Percentiles rank a stretch among this genome's conserved stretches.
Conservation (phyloP, 2,329 filamentous ascomycete genomes). For the Nemania diffusa region DNA sequence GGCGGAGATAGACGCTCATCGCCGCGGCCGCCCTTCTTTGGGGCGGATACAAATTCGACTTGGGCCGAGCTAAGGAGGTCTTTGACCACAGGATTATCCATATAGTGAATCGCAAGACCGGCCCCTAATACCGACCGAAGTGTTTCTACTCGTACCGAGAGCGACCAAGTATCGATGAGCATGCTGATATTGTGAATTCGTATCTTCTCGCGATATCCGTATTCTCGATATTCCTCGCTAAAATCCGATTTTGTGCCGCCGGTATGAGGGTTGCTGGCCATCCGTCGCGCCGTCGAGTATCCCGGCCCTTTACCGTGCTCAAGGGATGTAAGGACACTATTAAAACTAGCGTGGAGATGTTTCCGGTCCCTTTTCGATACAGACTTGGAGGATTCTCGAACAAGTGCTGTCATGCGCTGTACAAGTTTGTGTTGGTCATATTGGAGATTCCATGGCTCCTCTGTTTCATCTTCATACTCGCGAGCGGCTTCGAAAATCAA, state of each 20-base stretch:
- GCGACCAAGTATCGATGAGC: slow-evolving; percentile 62
- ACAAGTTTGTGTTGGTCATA: slow-evolving; percentile 62
- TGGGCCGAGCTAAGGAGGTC: slow-evolving; percentile 51
- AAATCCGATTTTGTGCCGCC: slow-evolving; percentile 54
- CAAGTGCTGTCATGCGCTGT: slow-evolving; percentile 60
- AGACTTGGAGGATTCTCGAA: slow-evolving; percentile 59
- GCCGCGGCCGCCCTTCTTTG: slow-evolving; percentile 31
- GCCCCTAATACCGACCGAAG: slow-evolving; percentile 60
- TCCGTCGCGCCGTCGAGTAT: slow-evolving; percentile 61
- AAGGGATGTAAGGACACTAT: slow-evolving; percentile 64
- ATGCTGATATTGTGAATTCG: slow-evolving; percentile 58
- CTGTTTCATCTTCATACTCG: slow-evolving; percentile 60
- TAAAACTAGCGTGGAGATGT: slow-evolving; percentile 59
- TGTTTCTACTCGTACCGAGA: slow-evolving; percentile 60
- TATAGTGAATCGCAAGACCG: slow-evolving; percentile 55
- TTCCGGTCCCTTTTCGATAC: slow-evolving; percentile 62
- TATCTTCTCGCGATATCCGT: slow-evolving; percentile 64
- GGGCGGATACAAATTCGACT: slow-evolving; percentile 46
- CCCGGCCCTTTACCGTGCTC: slow-evolving; percentile 65
- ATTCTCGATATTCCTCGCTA: slow-evolving; percentile 58
- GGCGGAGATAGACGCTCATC: slow-evolving; percentile 31
- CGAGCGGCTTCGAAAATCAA: slow-evolving; percentile 79
- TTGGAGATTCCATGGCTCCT: slow-evolving; percentile 59
- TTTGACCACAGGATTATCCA: slow-evolving; percentile 53
- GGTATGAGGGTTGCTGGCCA: slow-evolving; percentile 55